Percentiles rank a stretch among this genome's conserved stretches.
Evolutionary conservation across 1,139 yeast species (phyloP).

Genomic region (Lodderomyces theae): DNA sequence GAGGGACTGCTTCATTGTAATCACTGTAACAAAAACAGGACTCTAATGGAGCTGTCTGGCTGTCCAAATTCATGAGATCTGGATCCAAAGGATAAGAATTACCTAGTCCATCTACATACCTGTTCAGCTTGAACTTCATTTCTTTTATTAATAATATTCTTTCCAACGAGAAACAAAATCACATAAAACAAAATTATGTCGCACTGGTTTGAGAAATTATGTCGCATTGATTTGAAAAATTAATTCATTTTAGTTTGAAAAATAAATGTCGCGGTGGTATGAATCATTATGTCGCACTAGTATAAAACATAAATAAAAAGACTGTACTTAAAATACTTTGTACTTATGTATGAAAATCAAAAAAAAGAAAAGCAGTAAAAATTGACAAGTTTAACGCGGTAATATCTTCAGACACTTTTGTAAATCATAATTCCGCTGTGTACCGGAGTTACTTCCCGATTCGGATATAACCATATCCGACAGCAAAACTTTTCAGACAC

Average conservation of each 20-base stretch:
- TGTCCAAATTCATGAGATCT: background rate
- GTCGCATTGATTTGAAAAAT: too few relatives aligned
- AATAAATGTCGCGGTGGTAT: too few relatives aligned
- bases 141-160: background rate
- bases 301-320: background rate
- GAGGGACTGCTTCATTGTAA: background rate
- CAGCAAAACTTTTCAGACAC: background rate
- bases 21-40: conserved; percentile 1
- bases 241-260: too few relatives aligned
- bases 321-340: too few relatives aligned
- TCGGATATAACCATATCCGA: background rate
- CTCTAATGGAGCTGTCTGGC: conserved; percentile 1
- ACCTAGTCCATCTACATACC: background rate
- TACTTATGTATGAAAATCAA: too few relatives aligned
- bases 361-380: too few relatives aligned
- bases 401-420: background rate
- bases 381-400: background rate
- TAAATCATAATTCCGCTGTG: background rate
- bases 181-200: background rate
- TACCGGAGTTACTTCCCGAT: background rate
- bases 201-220: background rate
- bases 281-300: conserved; percentile 1
- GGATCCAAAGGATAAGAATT: background rate
- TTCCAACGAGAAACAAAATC: background rate
- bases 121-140: background rate